Conservation (phyloP, 169 alveolate species). For the Babesia gibsoni region DNA sequence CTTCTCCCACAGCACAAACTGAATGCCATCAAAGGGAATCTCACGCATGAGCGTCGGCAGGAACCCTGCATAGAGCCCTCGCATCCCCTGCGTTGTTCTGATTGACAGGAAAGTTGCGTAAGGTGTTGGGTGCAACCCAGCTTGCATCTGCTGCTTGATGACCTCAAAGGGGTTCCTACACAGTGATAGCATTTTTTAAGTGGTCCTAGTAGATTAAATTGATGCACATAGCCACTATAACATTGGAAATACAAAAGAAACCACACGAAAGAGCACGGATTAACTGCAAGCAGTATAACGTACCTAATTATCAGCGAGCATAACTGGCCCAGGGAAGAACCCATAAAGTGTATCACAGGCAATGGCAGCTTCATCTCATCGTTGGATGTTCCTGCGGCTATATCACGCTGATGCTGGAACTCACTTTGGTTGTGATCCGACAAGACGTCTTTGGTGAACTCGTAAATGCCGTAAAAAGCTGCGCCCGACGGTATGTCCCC, state of each 20-base stretch:
- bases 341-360: slow-evolving; percentile 41
- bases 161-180: slow-evolving; percentile 89
- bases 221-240: no score
- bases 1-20: slow-evolving; percentile 85
- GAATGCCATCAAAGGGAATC: slow-evolving; percentile 88
- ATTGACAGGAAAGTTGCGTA: slow-evolving; percentile 70
- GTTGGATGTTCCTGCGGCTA: background rate
- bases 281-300: background rate
- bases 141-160: slow-evolving; percentile 86
- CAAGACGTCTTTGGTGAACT: slow-evolving; percentile 67
- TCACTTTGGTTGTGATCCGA: slow-evolving; percentile 11
- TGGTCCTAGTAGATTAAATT: no score
- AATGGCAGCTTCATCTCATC: slow-evolving; percentile 33
- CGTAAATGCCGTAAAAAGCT: slow-evolving; percentile 74
- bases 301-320: slow-evolving; percentile 49
- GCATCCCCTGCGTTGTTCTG: slow-evolving; percentile 71
- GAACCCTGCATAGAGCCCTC: slow-evolving; percentile 84
- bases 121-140: slow-evolving; percentile 74
- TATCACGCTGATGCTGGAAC: background rate
- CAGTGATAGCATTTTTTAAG: no score
- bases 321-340: slow-evolving; percentile 56
- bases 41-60: slow-evolving; percentile 83
- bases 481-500: slow-evolving; percentile 78
- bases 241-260: no score
- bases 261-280: no score